Evolutionary conservation across 2,329 filamentous ascomycete species (phyloP), one percentile per base, ranked within the genome.

Genomic region (Cladorrhinum sp.): DNA sequence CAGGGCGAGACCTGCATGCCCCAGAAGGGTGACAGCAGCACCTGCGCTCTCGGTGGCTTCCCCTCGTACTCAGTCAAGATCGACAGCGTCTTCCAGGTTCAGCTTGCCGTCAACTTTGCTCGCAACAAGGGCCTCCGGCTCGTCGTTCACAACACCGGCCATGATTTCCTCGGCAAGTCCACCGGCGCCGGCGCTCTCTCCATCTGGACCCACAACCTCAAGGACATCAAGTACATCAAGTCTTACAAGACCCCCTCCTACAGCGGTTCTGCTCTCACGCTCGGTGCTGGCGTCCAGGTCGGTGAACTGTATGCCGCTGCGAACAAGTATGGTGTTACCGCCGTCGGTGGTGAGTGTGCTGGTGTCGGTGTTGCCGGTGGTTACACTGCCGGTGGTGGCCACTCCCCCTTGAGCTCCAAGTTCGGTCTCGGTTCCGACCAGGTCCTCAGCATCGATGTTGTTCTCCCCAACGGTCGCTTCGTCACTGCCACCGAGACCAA

Each of bases 331-430:
- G 79, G 77, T 0, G 74, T 81, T 50, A 76, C 75, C 0, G 75
- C 85, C 1, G 77, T 86, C 3, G 81, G 79, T 18, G 84, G 84
- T 3, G 62, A 62, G 50, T 65, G 61, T 45, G 50, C 72, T 67
- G 81, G 78, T 1, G 81, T 86, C 10, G 83, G 83, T 23, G 74
- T 82, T 49, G 73, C 75, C 6, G 81, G 81, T 24, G 78, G 78
- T 4, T 80, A 76, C 65, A 72, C 75, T 10, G 67, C 78, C 45
- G 82, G 81, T 12, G 83, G 81, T 49, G 84, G 84, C 0, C 81
- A 86, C 69, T 80, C 78, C 10, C 81, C 81, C 2, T 66, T 86
- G 57, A 78, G 78, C 10, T 75, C 75, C 57, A 68, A 79, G 38
- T 80, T 80, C 63, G 76, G 83, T 62, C 77, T 84, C 69, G 81